These are phyloP conservation scores for Trichoderma sp. DNA, from an alignment of 2,329 filamentous ascomycete genomes.

Conservation along the genomic window DNA sequence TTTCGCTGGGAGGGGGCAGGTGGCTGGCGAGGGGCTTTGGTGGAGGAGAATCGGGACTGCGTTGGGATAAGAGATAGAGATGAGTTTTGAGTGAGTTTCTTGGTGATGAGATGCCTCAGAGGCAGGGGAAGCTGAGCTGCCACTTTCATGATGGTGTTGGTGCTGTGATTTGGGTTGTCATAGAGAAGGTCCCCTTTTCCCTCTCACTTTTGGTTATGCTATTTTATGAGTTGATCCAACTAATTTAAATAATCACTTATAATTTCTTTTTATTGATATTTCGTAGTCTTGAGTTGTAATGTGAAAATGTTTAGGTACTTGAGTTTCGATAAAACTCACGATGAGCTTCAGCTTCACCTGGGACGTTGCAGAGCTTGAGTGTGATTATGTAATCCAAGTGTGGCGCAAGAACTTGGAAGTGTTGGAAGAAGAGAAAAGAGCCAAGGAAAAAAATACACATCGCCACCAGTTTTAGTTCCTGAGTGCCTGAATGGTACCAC, in stretches of 20 bases:
- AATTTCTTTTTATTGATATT: neutral
- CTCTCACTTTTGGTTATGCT: neutral
- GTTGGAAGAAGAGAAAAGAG: neutral
- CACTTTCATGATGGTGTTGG: conserved; percentile 24
- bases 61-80: neutral
- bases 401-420: neutral
- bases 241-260: neutral
- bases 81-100: neutral
- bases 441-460: neutral
- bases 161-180: neutral
- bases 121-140: conserved; percentile 24
- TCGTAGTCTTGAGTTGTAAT: neutral
- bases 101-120: neutral
- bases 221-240: neutral
- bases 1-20: conserved; percentile 10
- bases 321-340: neutral
- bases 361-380: neutral
- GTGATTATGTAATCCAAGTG: neutral
- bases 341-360: neutral
- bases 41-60: neutral
- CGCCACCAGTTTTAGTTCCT: neutral
- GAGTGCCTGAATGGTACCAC: neutral
- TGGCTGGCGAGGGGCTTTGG: neutral
- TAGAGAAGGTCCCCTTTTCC: neutral
- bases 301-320: neutral